Evolutionary conservation across 345 rosid genomes (phyloP).

Genomic region (Bruguiera sexangula): DNA sequence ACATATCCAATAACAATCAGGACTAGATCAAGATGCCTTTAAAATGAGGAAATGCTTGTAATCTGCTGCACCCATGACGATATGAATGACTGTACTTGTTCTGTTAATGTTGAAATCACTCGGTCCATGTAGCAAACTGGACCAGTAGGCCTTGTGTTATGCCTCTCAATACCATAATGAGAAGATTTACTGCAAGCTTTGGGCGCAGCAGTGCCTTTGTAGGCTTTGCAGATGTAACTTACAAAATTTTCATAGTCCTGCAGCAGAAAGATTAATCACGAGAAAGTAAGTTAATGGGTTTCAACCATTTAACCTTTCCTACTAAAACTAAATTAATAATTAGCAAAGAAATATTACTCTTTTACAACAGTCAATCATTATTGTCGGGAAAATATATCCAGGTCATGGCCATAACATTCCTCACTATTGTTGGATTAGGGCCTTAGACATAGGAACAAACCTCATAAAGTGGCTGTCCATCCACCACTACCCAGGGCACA

Average conservation of each 20-base stretch:
- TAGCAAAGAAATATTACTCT: not conserved
- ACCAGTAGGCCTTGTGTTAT: slow-evolving; percentile 18
- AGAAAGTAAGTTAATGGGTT: not conserved
- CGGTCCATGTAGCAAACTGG: slow-evolving; percentile 45
- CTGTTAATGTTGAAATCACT: not conserved
- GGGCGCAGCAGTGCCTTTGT: slow-evolving; percentile 44
- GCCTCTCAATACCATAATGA: slow-evolving; percentile 9
- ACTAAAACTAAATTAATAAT: not conserved
- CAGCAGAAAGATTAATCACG: slow-evolving; percentile 1
- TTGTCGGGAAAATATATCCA: too few relatives aligned
- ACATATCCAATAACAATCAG: not conserved
- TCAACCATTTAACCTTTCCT: not conserved
- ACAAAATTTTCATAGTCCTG: slow-evolving; percentile 76
- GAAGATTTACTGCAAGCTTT: slow-evolving; percentile 52
- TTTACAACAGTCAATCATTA: not conserved
- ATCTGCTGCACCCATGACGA: slow-evolving; percentile 24
- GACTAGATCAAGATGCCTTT: not conserved
- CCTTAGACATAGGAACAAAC: slow-evolving; percentile 30
- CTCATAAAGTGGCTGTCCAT: slow-evolving; percentile 92
- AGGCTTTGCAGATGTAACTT: slow-evolving; percentile 80
- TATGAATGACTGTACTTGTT: slow-evolving; percentile 20
- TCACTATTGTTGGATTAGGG: too few relatives aligned
- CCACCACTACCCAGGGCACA: slow-evolving; percentile 95
- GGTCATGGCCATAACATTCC: too few relatives aligned
- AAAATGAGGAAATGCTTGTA: slow-evolving; percentile 17